Evolutionary conservation across 257 asterid genomes (phyloP), one percentile per base, ranked within the genome.

Genomic region (Jaltomata sinuosa): DNA sequence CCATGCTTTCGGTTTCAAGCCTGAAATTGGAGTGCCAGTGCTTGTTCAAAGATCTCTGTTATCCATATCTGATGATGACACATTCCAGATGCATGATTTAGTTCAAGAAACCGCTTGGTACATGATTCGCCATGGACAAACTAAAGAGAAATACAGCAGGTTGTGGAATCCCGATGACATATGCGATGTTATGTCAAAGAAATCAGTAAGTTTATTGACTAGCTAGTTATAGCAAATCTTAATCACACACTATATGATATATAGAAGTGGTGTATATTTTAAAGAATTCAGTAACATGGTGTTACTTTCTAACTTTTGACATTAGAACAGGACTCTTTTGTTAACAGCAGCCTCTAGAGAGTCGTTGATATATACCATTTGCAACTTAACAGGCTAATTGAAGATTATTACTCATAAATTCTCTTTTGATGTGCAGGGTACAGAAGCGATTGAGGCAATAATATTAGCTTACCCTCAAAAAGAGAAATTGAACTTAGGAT

Each of bases 91-190:
- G 83, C 83, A 80, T 53, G 83, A 50, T 52, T 80, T 80, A 31
- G 71, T 80, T 16, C 83, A 80, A 54, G 83, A 80, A 80, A 80
- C 59, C 4, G 71, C 50, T 52, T 55, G 83, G 83, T 55, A 80
- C 52, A 80, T 80, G 38, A 21, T 80, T 34, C 83, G 71, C 25
- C 61, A 80, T 4, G 42, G 42, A 9, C 83, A 29, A 52, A 27
- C 19, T 8, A 80, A 34, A 25, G 65, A 55, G 71, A 80, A 6
- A 54, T 55, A 25, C 22, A 80, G 83, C 83, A 80, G 83, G 83
- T 50, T 80, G 45, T 80, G 83, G 83, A 80, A 31, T 55, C 83
- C 83, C 18, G 68, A 80, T 6, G 83, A 80, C 18, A 55, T 80
- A 22, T 55, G 69, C 10, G 83, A 80, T 12, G 83, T 80, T 25